A percentile compares a stretch with the other conserved stretches of the same genome.
phyloP scores from a whole-genome alignment of 2,329 filamentous ascomycete species.

The Ambrosiella cleistominuta region DNA sequence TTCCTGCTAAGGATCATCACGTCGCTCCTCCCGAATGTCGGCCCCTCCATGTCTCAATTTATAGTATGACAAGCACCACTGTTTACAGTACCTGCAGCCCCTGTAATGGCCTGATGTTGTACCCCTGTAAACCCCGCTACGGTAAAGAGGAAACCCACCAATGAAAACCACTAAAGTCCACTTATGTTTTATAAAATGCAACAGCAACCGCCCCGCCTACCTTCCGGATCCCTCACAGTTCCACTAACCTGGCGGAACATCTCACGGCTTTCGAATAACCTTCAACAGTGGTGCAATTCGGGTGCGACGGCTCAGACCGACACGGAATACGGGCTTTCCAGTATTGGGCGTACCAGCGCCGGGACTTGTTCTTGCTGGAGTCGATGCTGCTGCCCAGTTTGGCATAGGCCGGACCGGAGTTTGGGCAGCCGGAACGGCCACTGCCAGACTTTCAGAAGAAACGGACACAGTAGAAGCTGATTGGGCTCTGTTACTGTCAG shows the following conservation, averaged over 20 bases:
- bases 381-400: background rate
- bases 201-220: background rate
- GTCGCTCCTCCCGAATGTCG: constrained; percentile 8
- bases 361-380: background rate
- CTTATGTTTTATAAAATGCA: background rate
- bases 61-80: background rate
- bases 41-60: constrained; percentile 1
- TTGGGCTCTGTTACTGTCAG: background rate
- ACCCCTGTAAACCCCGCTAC: background rate
- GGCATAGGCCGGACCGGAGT: background rate
- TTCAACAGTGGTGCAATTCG: constrained; percentile 35
- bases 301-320: constrained; percentile 33
- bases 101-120: background rate
- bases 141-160: background rate
- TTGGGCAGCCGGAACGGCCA: background rate
- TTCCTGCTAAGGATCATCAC: background rate
- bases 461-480: background rate
- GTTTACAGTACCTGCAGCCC: constrained; percentile 1
- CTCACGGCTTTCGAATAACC: constrained; percentile 25
- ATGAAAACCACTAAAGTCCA: background rate
- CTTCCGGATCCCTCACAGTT: background rate
- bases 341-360: background rate
- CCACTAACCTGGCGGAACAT: background rate
- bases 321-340: constrained; percentile 26
- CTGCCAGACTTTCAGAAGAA: background rate